Conservation (phyloP, 306 rosid genomes). For the Purshia tridentata region DNA sequence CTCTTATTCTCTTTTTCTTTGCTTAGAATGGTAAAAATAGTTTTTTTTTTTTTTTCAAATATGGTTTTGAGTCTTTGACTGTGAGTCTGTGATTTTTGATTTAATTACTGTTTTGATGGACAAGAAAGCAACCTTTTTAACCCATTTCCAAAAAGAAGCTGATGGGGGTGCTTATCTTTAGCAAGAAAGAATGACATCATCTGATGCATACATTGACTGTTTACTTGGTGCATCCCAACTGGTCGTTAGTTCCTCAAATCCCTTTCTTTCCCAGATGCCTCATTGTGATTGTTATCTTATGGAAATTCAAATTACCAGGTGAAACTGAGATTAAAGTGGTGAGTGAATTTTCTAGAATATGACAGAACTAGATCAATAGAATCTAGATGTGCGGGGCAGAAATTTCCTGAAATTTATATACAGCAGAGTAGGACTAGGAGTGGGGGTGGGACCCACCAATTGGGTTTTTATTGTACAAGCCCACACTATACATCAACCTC, state of each 20-base stretch:
- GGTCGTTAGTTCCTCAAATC: not conserved
- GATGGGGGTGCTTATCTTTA: not conserved
- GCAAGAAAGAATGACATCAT: not conserved
- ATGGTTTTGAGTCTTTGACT: not conserved
- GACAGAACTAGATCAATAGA: slow-evolving; percentile 3
- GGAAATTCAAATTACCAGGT: not conserved
- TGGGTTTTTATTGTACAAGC: not conserved
- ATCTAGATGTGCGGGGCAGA: not conserved
- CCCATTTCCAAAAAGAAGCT: not conserved
- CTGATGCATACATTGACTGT: not conserved
- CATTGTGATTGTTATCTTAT: not conserved
- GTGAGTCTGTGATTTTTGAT: not conserved
- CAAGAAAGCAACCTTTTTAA: not conserved
- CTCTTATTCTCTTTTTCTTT: not conserved
- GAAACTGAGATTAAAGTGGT: not conserved
- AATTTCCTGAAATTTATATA: not conserved
- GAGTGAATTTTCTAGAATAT: slow-evolving; percentile 9
- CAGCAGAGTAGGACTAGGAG: not conserved
- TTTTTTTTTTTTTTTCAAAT: not conserved
- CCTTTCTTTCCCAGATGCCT: not conserved
- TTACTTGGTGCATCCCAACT: slow-evolving; percentile 5
- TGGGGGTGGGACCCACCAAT: slow-evolving; percentile 14
- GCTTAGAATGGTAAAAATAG: not conserved
- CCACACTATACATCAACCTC: slow-evolving; percentile 20
- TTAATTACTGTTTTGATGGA: not conserved